Percentiles rank a stretch among this genome's conserved stretches.
Evolutionary conservation across 257 asterid genomes (phyloP).

Genomic region (Rauvolfia tetraphylla): DNA sequence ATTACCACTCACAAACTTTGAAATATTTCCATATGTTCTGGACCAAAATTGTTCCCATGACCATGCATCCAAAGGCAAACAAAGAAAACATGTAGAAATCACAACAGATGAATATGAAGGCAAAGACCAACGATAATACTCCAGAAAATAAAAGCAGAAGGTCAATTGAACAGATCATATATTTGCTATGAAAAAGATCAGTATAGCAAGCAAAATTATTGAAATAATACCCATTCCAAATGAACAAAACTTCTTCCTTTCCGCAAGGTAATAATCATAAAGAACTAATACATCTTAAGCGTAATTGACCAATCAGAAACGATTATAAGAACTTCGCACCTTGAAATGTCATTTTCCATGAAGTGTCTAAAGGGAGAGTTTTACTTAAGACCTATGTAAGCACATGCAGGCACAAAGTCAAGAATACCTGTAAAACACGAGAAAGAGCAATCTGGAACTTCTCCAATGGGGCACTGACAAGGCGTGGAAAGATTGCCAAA

Average conservation of each 20-base stretch:
- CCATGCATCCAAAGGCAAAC: not conserved
- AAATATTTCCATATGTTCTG: not conserved
- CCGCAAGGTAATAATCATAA: not conserved
- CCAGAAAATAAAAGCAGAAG: not conserved
- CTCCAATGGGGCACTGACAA: constrained; percentile 70
- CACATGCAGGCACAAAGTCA: not conserved
- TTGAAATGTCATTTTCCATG: not conserved
- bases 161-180: not conserved
- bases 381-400: not conserved
- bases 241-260: not conserved
- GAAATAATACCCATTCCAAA: not conserved
- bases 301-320: not conserved
- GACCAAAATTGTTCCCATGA: not conserved
- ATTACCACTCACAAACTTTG: not conserved
- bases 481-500: constrained; percentile 64
- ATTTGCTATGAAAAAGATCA: not conserved
- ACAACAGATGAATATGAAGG: not conserved
- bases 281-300: not conserved
- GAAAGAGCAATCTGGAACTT: constrained; percentile 84
- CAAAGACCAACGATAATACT: not conserved
- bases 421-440: constrained; percentile 71
- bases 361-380: not conserved
- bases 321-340: not conserved
- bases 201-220: not conserved
- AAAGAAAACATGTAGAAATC: not conserved